Base-by-base conservation (phyloP, 2,329 filamentous ascomycete species). In the Aspergillus amoenus region DNA sequence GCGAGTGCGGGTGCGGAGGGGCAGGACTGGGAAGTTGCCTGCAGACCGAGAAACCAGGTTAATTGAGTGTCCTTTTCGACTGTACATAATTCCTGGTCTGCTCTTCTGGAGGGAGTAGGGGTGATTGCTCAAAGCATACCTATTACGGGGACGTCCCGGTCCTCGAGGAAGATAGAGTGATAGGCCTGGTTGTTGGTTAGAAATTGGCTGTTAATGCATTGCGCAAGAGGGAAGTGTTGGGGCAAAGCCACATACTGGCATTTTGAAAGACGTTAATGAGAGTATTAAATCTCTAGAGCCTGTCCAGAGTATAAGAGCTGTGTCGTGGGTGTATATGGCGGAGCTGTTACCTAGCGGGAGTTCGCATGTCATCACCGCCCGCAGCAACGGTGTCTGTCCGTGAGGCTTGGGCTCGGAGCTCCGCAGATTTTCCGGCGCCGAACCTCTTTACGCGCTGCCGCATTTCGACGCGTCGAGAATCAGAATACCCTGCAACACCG, bases 21-120 rank as follows among this genome's bases (percentile, higher is more conserved):
- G 93, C 52, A 97, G 88, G 66, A 97, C 87, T 21, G 93, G 93
- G 73, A 97, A 93, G 84, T 97, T 97, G 75, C 93, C 92, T 82
- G 65, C 27, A 34, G 82, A 37, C 42, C 9, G 22, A 24, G 37
- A 53, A 24, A 51, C 37, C 12, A 76, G 72, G 64, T 80, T 42
- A 43, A 27, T 32, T 9, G 39, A 12, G 44, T 18, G 24, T 4
- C 6, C 24, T 43, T 32, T 21, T 22, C 8, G 3, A 39, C 9
- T 49, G 18, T 5, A 27, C 22, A 40, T 7, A 4, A 37, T 6
- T 9, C 42, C 17, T 47, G n/a, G 8, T 21, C n/a, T 32, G 7
- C 18, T 39, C 43, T 37, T n/a, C 7, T 7, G 13, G 6, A 8
- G 15, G 5, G n/a, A 17, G 22, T 17, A 34, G 39, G 45, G 52